Evolutionary conservation across 176 grass and related monocot genomes (phyloP).

Genomic region (Bolboschoenus planiculmis): DNA sequence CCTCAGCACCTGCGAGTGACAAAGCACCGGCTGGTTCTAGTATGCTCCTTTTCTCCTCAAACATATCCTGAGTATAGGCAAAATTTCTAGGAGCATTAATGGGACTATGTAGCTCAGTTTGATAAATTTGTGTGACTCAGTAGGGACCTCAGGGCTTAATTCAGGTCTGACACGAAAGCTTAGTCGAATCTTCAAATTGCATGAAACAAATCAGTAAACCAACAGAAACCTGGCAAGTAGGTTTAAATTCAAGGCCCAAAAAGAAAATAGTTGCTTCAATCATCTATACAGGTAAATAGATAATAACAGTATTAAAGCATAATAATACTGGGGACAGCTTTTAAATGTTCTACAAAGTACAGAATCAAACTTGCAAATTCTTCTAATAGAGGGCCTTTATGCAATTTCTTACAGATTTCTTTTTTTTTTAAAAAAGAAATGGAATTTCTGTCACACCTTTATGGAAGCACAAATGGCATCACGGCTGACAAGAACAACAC

Average conservation of each 20-base stretch:
- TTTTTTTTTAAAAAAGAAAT: neutral
- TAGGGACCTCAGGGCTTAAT: neutral
- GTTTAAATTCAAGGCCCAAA: neutral
- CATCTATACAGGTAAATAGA: neutral
- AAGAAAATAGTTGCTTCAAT: neutral
- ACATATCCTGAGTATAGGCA: conserved; percentile 67
- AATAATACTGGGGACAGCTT: neutral
- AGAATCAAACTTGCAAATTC: neutral
- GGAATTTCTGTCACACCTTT: conserved; percentile 46
- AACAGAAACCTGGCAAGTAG: neutral
- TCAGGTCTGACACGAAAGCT: neutral
- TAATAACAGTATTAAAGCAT: neutral
- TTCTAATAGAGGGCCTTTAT: neutral
- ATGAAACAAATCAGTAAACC: neutral
- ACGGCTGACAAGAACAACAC: conserved; percentile 81
- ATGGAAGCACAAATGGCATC: conserved; percentile 99
- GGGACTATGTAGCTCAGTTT: neutral
- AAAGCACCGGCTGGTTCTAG: conserved; percentile 95
- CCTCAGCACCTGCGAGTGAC: conserved; percentile 81
- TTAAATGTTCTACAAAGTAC: neutral
- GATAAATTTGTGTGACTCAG: neutral
- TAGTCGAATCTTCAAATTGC: neutral
- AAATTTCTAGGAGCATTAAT: conserved; percentile 27
- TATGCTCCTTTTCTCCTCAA: conserved; percentile 99
- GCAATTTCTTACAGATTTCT: neutral